These are phyloP conservation scores for Phytophthora hibernalis DNA, from an alignment of 352 stramenopile genomes.

Conservation along the genomic window DNA sequence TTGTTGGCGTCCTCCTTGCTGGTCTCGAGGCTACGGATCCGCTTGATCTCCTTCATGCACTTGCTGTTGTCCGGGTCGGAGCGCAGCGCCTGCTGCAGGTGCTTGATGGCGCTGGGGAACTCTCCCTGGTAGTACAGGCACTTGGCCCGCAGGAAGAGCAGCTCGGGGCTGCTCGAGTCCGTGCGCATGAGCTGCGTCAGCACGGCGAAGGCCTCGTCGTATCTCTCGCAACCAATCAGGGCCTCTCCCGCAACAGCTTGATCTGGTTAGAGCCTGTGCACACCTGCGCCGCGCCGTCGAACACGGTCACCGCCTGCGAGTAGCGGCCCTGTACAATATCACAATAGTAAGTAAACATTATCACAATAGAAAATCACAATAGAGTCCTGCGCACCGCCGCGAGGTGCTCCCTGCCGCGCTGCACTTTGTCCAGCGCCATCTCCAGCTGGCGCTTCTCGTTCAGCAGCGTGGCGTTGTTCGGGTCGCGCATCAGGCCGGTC, in stretches of 20 bases:
- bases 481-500: constrained; percentile 71
- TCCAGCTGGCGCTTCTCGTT: constrained; percentile 82
- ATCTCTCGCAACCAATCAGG: constrained; percentile 80
- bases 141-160: constrained; percentile 87
- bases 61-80: constrained; percentile 92
- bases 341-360: neutral
- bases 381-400: constrained; percentile 49
- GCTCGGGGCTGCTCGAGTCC: constrained; percentile 79
- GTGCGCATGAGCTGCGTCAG: constrained; percentile 88
- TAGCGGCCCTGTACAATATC: constrained; percentile 54
- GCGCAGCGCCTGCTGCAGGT: constrained; percentile 91
- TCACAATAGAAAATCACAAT: neutral
- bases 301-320: constrained; percentile 71
- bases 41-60: constrained; percentile 90
- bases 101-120: constrained; percentile 93
- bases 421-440: constrained; percentile 83
- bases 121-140: constrained; percentile 94
- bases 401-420: constrained; percentile 75
- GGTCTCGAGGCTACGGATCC: constrained; percentile 83
- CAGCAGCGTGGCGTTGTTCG: constrained; percentile 80
- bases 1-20: constrained; percentile 93
- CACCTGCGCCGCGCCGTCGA: constrained; percentile 75
- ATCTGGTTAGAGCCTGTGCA: constrained; percentile 75
- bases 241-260: constrained; percentile 77
- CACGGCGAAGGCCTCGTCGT: constrained; percentile 84